Evolutionary conservation across 1,284 basidiomycete species (phyloP).

Genomic region (Cryptococcus sp.): DNA sequence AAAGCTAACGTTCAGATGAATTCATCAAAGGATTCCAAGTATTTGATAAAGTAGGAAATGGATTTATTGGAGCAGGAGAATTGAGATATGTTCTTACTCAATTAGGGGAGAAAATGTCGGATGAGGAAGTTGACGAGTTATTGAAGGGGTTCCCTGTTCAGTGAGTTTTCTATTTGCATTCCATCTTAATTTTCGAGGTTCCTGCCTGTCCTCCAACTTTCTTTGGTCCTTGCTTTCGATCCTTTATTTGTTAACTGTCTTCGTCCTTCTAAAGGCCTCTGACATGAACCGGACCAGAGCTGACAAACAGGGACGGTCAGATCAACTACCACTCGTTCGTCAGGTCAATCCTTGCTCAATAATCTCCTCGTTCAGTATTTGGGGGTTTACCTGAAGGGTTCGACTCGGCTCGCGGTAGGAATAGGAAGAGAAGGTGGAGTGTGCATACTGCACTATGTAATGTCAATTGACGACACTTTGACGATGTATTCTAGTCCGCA

Average conservation of each 20-base stretch:
- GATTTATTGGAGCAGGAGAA: slow-evolving; percentile 87
- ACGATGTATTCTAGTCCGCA: not conserved
- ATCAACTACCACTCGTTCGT: slow-evolving; percentile 97
- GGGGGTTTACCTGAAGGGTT: not conserved
- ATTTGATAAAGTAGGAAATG: slow-evolving; percentile 97
- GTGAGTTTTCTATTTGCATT: slow-evolving; percentile 26
- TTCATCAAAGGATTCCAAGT: slow-evolving; percentile 99
- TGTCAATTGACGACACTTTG: not conserved
- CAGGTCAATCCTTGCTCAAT: slow-evolving; percentile 83
- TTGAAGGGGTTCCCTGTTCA: slow-evolving; percentile 65
- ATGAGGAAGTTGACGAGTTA: slow-evolving; percentile 97
- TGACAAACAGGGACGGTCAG: slow-evolving; percentile 72
- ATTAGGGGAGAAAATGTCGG: slow-evolving; percentile 94
- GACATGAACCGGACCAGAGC: not conserved
- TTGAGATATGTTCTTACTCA: slow-evolving; percentile 93
- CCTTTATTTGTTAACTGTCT: no score
- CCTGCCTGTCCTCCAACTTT: not conserved
- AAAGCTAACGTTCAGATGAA: slow-evolving; percentile 64
- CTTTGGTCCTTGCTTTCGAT: not conserved
- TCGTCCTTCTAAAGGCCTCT: no score
- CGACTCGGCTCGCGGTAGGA: not conserved
- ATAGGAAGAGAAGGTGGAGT: not conserved
- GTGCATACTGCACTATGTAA: not conserved
- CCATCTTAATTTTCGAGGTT: not conserved
- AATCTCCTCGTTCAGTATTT: slow-evolving; percentile 6